Base-by-base conservation (phyloP, 495 filamentous ascomycete genomes). In the Evernia prunastri region DNA sequence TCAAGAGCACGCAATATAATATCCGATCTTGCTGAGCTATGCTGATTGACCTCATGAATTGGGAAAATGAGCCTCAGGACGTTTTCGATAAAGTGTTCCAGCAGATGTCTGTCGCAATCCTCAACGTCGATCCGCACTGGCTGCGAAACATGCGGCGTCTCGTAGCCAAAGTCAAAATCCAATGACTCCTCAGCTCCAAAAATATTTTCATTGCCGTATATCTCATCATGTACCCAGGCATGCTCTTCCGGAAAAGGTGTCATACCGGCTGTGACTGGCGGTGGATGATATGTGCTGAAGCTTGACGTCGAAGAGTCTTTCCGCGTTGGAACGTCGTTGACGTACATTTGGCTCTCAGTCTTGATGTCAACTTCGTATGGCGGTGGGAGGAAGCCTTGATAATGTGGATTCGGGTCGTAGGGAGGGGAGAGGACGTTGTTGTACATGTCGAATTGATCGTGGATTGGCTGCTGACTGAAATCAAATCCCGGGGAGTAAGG, bases 351-450 rank as follows among this genome's bases (percentile, higher is more conserved):
- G 66, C 92, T 83, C 75, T 96, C 91, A 1, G 94, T 97, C 81
- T 89, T 92, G 77, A 97, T 88, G 73, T 98, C 94, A 64, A 97
- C 87, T 73, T 97, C 93, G 72, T 95, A 97, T 0, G 91, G 90
- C 23, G 86, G 63, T 17, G 65, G 56, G 18, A 82, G 76, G 83
- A 87, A 67, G 61, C 77, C 72, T 67, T 79, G 80, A 6, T 74
- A 77, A 59, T 81, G 82, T 33, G 72, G 37, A 27, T 72, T 63
- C 27, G 71, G 67, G 7, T 53, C 64, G 31, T 78, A 75, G 15
- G 63, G 74, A 20, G 75, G 78, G 40, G 74, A 82, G 33, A 71
- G 71, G 65, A 77, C 58, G 62, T 81, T 80, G n/a, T 53, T 47
- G 75, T 85, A 89, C 56, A 81, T 72, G 20, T 85, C 82, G 73